Conservation (phyloP, 2,329 filamentous ascomycete genomes). For the Chaetomium strumarium region DNA sequence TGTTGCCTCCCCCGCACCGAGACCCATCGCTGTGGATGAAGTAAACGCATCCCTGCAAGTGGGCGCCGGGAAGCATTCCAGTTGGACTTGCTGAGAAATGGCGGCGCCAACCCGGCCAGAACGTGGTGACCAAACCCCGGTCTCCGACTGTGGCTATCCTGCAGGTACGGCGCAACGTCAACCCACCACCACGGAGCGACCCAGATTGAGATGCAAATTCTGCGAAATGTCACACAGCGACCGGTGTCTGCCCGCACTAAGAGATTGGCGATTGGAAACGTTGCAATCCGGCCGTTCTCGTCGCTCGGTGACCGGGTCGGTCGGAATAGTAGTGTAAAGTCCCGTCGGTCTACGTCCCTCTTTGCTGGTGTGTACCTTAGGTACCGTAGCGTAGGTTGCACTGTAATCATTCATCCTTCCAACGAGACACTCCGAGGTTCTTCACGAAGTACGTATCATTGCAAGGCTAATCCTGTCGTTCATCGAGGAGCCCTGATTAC, state of each 20-base stretch:
- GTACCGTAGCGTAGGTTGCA: too few species aligned
- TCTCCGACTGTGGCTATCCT: conserved; percentile 12
- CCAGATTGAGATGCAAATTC: not conserved
- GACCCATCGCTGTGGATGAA: conserved; percentile 12
- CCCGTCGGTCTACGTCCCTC: not conserved
- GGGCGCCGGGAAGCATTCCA: conserved; percentile 22
- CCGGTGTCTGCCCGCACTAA: conserved; percentile 10
- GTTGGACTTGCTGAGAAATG: conserved; percentile 20
- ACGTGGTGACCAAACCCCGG: conserved; percentile 9
- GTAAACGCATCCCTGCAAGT: conserved; percentile 19
- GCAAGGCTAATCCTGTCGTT: too few species aligned
- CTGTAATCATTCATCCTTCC: too few species aligned
- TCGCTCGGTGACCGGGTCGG: not conserved
- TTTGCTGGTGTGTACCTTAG: not conserved
- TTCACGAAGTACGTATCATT: too few species aligned
- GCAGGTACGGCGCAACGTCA: conserved; percentile 22
- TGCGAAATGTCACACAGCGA: conserved; percentile 8
- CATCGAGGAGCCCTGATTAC: too few species aligned
- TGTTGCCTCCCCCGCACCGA: too few species aligned
- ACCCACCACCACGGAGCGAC: conserved; percentile 11
- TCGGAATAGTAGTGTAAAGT: not conserved
- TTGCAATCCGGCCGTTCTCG: not conserved
- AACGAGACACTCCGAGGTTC: too few species aligned
- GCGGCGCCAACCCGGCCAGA: conserved; percentile 6
- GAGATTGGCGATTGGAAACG: not conserved